Base-by-base conservation (phyloP, 257 asterid genomes). In the Knoxia roxburghii region DNA sequence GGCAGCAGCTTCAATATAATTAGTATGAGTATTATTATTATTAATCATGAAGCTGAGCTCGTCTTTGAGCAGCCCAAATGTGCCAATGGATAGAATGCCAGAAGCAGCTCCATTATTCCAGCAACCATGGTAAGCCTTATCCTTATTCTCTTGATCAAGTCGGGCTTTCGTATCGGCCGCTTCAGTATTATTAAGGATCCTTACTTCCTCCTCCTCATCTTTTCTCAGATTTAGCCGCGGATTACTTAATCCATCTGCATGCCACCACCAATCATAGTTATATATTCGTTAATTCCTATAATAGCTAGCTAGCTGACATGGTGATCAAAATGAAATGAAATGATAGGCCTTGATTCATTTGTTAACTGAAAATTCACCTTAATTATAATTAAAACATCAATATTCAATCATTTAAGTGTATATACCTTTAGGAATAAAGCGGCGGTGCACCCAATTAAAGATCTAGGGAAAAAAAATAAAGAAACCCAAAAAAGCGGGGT, bases 391-490 rank as follows among this genome's bases (percentile, higher is more conserved):
- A n/a, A n/a, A n/a, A 3, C 41, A 37, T 37, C 41, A 37, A 37
- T 37, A 37, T 9, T 37, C 9, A 37, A 37, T 37, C n/a, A n/a
- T n/a, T 23, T 30, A 33, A 33, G 39, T 33, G 39, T 30, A 21
- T 1, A 40, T 80, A 84, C 95, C 96, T 86, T 79, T 83, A 39
- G 68, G 80, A 69, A 68, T 51, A 54, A 79, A 73, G 75, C 80
- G 86, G 61, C 95, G 89, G 71, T 89, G 91, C 76, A 89, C 83
- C 96, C 96, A 89, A 54, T 81, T 86, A 83, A 89, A 89, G 82
- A 89, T 87, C 95, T 89, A 60, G 0, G 11, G 39, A 45, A 33
- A 14, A 27, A 11, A 37, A n/a, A n/a, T 18, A 18, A 33, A 35
- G 49, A 39, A 12, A 39, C 29, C 9, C 18, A 65, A 53, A 3